Percentiles rank a stretch among this genome's conserved stretches.
phyloP scores from a whole-genome alignment of 805 yeast genomes.

The Priceomyces fermenticarens region DNA sequence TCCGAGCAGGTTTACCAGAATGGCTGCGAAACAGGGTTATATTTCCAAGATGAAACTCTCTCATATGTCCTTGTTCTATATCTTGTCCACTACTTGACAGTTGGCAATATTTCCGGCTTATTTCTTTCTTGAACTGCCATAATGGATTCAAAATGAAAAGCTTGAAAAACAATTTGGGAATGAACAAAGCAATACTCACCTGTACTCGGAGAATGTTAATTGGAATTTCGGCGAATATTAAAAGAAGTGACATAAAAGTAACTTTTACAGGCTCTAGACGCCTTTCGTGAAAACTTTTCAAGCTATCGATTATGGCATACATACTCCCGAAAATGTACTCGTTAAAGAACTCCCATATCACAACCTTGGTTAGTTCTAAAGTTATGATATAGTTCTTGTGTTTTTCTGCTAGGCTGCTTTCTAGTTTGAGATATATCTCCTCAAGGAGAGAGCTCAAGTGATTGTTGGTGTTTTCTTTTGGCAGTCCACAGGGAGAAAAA shows the following conservation, averaged over 20 bases:
- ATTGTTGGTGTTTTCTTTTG: conserved; percentile 1
- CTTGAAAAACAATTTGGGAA: conserved; percentile 20
- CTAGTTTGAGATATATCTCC: too few species aligned
- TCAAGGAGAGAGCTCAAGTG: too few species aligned
- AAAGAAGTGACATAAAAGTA: conserved; percentile 5
- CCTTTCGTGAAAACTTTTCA: conserved; percentile 1
- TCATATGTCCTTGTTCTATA: neutral
- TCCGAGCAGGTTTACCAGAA: neutral
- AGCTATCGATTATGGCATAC: conserved; percentile 2
- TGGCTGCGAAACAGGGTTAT: neutral
- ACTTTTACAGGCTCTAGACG: conserved; percentile 10
- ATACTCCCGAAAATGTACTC: conserved; percentile 8
- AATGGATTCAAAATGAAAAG: conserved; percentile 15
- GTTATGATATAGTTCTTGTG: neutral
- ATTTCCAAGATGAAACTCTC: neutral
- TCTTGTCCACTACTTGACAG: neutral
- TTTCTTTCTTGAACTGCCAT: neutral
- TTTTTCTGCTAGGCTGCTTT: too few species aligned
- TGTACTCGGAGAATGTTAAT: conserved; percentile 11
- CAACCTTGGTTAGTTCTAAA: conserved; percentile 5
- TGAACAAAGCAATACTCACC: conserved; percentile 13
- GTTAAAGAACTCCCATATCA: conserved; percentile 14
- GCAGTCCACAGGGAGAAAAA: conserved; percentile 1
- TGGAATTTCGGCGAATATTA: conserved; percentile 14
- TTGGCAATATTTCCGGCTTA: neutral